Evolutionary conservation across 768 basidiomycete species (phyloP), one percentile per base, ranked within the genome.

Genomic region (Kwoniella shandongensis): DNA sequence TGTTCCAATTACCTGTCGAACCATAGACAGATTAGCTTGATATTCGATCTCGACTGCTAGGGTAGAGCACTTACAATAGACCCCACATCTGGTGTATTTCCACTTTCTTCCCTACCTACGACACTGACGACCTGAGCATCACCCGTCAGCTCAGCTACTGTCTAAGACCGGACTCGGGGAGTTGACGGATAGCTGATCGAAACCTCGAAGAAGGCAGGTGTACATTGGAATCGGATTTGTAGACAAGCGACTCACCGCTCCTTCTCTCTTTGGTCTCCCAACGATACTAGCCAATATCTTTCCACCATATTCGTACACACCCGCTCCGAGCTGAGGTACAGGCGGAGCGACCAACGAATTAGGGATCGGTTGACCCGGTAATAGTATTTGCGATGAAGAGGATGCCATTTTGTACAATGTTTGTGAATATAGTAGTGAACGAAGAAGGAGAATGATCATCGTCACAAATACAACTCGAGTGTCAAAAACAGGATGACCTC

Each of bases 341-440:
- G 73, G 73, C 8, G 63, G 56, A 25, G 61, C 13, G 22, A 55
- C 69, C 32, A 70, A 63, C 39, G 62, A 47, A 3, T 63, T 29
- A 11, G 74, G 72, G 26, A 76, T 44, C 4, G 74, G 74, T 47
- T 76, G 74, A 17, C 74, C 74, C 2, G 74, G 74, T 15, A 76
- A 62, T 0, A 76, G 57, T 22, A 74, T 48, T 26, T 32, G 32
- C 6, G 32, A 6, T 6, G 46, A 40, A 44, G 57, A 27, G 2
- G 60, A 57, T 2, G 56, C 32, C 56, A 57, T 57, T 22, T n/a
- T 47, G n/a, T n/a, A n/a, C n/a, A n/a, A n/a, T n/a, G 22, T 12
- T 47, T 47, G 45, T 23, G 17, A n/a, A 38, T 38, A 38, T n/a
- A n/a, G n/a, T n/a, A 32, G 32, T 6, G 32, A 8, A 7, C 8